These are phyloP conservation scores for Vaccinium darrowii DNA, from an alignment of 148 eudicot species.

Conservation along the genomic window DNA sequence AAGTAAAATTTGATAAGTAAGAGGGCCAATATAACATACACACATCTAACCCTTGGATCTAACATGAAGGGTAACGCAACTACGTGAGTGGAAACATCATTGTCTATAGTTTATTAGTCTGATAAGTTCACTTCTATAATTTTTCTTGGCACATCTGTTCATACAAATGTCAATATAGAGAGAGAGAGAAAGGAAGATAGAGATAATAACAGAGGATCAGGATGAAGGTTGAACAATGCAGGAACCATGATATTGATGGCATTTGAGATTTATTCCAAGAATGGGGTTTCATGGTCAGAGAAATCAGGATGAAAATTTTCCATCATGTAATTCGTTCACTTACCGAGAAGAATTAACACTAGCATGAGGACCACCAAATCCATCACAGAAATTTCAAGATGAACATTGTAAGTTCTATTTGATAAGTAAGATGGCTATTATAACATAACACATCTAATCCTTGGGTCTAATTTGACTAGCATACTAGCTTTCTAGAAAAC, in stretches of 20 bases:
- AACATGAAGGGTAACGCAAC: neutral
- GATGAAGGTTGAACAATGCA: conserved; percentile 44
- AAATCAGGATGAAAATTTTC: conserved; percentile 31
- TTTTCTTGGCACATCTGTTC: neutral
- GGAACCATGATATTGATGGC: conserved; percentile 26
- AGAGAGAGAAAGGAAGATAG: neutral
- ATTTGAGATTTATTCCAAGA: conserved; percentile 7
- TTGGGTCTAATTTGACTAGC: neutral
- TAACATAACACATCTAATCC: neutral
- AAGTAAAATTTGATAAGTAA: neutral
- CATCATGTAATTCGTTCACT: neutral
- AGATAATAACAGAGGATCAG: conserved; percentile 52
- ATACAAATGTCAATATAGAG: neutral
- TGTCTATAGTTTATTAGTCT: neutral
- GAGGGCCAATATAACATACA: neutral
- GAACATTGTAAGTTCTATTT: neutral
- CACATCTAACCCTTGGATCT: neutral
- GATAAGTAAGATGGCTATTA: neutral
- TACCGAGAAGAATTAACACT: neutral
- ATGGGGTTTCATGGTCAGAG: conserved; percentile 45
- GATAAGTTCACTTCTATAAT: neutral
- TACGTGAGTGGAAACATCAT: neutral
- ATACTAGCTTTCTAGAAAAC: neutral
- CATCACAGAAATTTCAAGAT: neutral
- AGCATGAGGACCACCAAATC: neutral